Evolutionary conservation across 2,329 filamentous ascomycete species (phyloP), one percentile per base, ranked within the genome.

Genomic region (Arthrinium puccinioides): DNA sequence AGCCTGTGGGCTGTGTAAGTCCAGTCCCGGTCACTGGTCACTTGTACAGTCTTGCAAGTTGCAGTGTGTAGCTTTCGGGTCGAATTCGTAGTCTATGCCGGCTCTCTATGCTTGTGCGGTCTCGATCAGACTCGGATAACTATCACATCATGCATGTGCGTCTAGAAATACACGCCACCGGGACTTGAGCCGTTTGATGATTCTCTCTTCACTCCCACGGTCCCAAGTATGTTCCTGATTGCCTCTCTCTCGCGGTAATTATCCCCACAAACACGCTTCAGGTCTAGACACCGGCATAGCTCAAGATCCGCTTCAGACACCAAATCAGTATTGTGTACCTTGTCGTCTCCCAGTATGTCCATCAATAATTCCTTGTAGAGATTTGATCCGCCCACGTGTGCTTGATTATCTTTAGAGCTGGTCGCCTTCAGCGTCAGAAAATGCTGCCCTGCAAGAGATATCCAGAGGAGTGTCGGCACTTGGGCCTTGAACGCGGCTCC

Each of bases 241-340:
- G 32, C 38, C 5, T 19, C 18, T 18, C 32, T 35, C 15, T 36
- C 32, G 21, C 21, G 15, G 9, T 32, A 40, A 9, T 21, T 11
- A n/a, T 28, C 9, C 9, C 25, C 26, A 15, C 13, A 18, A n/a
- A 40, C 15, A 31, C 36, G 20, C 15, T 21, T 18, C 13, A 40
- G 21, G 20, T 35, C 21, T 14, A 40, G 10, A 20, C 5, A 36
- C 13, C 25, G 16, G 21, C 38, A 40, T 11, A 40, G 27, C 19
- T 41, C 38, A 9, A 43, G 26, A 11, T 43, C 41, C 11, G 21
- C 38, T 16, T 40, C 30, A 3, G 41, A 37, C n/a, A 43, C 31
- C 3, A 40, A 25, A 9, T 40, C 38, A 6, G 30, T 32, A 16
- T 40, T 28, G 10, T 28, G 19, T 13, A 29, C 21, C 14, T 20